Evolutionary conservation across 345 rosid genomes (phyloP).

Genomic region (Citrus medica): DNA sequence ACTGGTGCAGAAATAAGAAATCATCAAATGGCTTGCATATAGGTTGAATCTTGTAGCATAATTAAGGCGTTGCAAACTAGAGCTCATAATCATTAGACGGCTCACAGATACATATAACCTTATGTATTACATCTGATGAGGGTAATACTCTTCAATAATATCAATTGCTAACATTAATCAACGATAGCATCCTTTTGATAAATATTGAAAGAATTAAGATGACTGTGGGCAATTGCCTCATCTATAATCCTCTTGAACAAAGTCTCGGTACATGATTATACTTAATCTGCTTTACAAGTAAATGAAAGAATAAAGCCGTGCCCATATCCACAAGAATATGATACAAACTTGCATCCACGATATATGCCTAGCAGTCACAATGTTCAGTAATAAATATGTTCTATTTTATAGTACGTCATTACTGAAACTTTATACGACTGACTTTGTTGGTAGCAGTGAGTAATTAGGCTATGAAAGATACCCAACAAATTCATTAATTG

Average conservation of each 20-base stretch:
- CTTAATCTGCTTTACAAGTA: background rate
- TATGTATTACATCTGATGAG: background rate
- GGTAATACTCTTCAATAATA: background rate
- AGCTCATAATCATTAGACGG: background rate
- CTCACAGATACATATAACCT: background rate
- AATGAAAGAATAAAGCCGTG: background rate
- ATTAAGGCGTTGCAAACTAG: background rate
- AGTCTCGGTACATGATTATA: background rate
- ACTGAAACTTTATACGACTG: background rate
- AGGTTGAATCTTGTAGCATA: background rate
- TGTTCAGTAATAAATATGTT: background rate
- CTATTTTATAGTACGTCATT: background rate
- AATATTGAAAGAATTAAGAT: background rate
- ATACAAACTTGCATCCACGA: background rate
- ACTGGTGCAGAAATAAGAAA: background rate
- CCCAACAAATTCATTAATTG: background rate
- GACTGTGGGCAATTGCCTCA: background rate
- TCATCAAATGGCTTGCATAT: background rate
- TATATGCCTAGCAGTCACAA: background rate
- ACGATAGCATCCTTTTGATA: background rate
- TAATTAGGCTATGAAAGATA: background rate
- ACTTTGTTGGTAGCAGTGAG: background rate
- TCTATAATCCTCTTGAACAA: background rate
- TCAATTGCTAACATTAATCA: background rate
- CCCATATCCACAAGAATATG: background rate